Conservation (phyloP, 495 filamentous ascomycete genomes). For the Penicillium fimorum region DNA sequence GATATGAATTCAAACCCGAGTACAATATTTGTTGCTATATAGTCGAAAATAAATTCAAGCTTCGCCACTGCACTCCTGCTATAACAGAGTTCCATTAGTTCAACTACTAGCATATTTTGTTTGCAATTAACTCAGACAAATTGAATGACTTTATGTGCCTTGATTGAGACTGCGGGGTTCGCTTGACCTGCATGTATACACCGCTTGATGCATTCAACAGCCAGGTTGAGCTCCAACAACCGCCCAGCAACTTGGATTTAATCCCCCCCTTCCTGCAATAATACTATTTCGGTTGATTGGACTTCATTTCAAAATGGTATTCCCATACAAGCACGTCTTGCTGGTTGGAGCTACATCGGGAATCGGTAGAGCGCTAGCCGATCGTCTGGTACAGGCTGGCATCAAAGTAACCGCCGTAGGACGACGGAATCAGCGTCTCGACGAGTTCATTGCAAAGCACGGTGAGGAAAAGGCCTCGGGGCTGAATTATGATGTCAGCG, state of each 20-base stretch:
- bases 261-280: background rate
- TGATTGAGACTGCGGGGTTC: background rate
- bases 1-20: no score
- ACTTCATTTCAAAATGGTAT: background rate
- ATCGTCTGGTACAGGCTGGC: background rate
- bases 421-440: background rate
- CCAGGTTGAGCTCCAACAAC: no score
- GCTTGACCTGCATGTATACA: background rate
- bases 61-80: no score
- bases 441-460: background rate
- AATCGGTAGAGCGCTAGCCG: conserved; percentile 1
- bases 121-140: background rate
- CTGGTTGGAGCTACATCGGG: background rate
- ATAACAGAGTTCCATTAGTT: no score
- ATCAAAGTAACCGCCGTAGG: conserved; percentile 3
- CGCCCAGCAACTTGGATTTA: background rate
- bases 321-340: conserved; percentile 1
- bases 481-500: background rate
- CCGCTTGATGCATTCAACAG: background rate
- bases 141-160: background rate
- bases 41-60: no score
- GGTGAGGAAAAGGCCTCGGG: background rate
- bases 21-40: no score
- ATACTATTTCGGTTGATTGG: background rate
- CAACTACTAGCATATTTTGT: no score